Evolutionary conservation across 139 green algal species (phyloP), one percentile per base, ranked within the genome.

Genomic region (Mychonastes homosphaera): DNA sequence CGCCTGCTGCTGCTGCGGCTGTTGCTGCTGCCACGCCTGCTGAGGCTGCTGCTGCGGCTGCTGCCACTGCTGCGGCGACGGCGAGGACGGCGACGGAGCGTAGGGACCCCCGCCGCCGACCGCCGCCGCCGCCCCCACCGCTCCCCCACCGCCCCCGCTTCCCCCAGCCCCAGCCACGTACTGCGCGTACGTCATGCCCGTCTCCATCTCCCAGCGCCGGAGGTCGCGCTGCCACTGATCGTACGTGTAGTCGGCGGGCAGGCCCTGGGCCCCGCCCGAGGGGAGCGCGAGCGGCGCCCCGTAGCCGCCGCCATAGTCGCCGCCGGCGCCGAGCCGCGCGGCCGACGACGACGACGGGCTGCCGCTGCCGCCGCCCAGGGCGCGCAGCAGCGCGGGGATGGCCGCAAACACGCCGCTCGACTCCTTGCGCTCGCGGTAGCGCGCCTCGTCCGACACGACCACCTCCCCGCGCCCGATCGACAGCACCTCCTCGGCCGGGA

Each of bases 171-270:
- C n/a, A n/a, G n/a, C n/a, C n/a, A n/a, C n/a, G 40, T 73, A 76
- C 12, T 74, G 62, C 24, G 70, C 61, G 29, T 78, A 78, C 0
- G 24, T 63, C 33, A 70, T 53, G 39, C 75, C 74, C 9, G 74
- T 81, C 63, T 81, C 58, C 33, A 41, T 32, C 66, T 81, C 74
- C 74, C 74, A 81, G 7, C 63, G 61, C 28, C 66, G 49, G 3
- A 81, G 40, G 55, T 81, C 69, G 18, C 21, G 26, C 63, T 81
- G 63, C 74, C 74, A 76, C 48, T 76, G 63, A 33, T 65, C 56
- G 32, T 69, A 70, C 2, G 27, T 64, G 62, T 75, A 79, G 27
- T 66, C 62, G 43, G 52, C 35, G 16, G 68, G 56, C 35, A 71
- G 45, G 36, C 49, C 62, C 3, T 41, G 35, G 1, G 49, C 54